Evolutionary conservation across 164 flowering plant genomes (phyloP).

Genomic region (grape (Vitis vinifera)): DNA sequence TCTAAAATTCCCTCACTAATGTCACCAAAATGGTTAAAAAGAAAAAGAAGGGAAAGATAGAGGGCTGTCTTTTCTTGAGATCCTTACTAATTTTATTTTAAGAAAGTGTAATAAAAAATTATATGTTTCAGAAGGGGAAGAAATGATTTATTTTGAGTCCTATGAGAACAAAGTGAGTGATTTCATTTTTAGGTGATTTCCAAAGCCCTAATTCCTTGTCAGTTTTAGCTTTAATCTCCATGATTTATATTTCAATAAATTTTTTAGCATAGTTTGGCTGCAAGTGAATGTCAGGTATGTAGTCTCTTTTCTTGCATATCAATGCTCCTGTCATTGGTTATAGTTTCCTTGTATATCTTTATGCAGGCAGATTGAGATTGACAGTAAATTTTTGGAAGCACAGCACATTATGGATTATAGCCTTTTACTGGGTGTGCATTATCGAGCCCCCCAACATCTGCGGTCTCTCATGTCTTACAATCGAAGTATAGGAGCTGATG

Average conservation of each 20-base stretch:
- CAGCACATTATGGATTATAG: conserved; percentile 98
- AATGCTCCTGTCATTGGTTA: background rate
- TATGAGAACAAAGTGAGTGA: no score
- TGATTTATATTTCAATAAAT: no score
- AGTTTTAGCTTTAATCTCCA: no score
- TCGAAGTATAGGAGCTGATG: conserved; percentile 47
- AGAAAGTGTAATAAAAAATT: no score
- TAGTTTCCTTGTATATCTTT: conserved; percentile 8
- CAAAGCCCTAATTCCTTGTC: no score
- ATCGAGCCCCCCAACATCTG: conserved; percentile 90
- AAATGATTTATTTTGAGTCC: no score
- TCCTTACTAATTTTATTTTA: background rate
- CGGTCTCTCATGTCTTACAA: conserved; percentile 44
- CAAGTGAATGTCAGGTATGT: background rate
- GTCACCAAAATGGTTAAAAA: background rate
- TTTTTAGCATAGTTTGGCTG: background rate
- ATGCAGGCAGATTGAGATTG: conserved; percentile 91
- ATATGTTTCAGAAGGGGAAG: no score
- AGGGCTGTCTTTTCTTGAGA: background rate
- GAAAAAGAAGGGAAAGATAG: background rate
- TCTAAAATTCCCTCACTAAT: no score
- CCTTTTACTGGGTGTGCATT: conserved; percentile 94
- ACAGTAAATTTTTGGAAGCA: conserved; percentile 81
- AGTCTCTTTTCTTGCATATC: background rate
- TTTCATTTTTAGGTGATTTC: no score